A percentile compares a stretch with the other conserved stretches of the same genome.
These are phyloP conservation scores for Aureobasidium lini DNA, from an alignment of 2,329 filamentous ascomycete species.

Conservation along the genomic window DNA sequence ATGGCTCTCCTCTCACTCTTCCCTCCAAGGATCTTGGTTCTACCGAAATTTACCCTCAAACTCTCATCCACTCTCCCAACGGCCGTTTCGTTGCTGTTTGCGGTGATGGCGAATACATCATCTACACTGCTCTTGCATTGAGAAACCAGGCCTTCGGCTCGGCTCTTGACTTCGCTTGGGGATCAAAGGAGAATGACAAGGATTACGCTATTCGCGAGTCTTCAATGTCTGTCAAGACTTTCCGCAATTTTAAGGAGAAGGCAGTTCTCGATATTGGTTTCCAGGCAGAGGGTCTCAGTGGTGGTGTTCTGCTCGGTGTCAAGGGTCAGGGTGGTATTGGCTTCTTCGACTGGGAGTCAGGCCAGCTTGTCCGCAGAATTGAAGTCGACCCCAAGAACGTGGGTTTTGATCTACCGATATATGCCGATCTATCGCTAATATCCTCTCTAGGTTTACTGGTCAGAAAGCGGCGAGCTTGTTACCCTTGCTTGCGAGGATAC, in stretches of 20 bases:
- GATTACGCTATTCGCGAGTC: conserved; percentile 97
- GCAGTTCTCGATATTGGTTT: conserved; percentile 76
- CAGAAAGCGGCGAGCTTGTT: conserved; percentile 88
- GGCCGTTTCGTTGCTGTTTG: conserved; percentile 84
- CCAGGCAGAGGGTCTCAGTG: conserved; percentile 83
- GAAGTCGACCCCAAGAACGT: conserved; percentile 64
- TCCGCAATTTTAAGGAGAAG: conserved; percentile 96
- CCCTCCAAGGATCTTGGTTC: conserved; percentile 91
- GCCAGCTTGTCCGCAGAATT: conserved; percentile 82
- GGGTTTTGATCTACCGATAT: conserved; percentile 20
- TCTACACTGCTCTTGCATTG: conserved; percentile 93
- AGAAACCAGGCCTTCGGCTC: conserved; percentile 96
- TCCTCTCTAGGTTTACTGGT: conserved; percentile 74
- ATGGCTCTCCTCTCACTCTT: conserved; percentile 77
- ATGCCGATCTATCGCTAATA: neutral
- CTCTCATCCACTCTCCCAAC: conserved; percentile 90
- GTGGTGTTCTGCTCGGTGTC: conserved; percentile 84
- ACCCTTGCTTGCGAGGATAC: conserved; percentile 89
- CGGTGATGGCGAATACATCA: conserved; percentile 97
- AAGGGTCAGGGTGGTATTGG: conserved; percentile 92
- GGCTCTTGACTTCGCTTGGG: conserved; percentile 94
- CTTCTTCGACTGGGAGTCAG: conserved; percentile 93
- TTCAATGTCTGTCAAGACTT: conserved; percentile 87
- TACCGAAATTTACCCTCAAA: conserved; percentile 95
- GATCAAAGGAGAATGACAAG: conserved; percentile 93